Evolutionary conservation across 192 early-diverging fungal genomes (phyloP), one percentile per base, ranked within the genome.

Genomic region (Podila clonocystis): DNA sequence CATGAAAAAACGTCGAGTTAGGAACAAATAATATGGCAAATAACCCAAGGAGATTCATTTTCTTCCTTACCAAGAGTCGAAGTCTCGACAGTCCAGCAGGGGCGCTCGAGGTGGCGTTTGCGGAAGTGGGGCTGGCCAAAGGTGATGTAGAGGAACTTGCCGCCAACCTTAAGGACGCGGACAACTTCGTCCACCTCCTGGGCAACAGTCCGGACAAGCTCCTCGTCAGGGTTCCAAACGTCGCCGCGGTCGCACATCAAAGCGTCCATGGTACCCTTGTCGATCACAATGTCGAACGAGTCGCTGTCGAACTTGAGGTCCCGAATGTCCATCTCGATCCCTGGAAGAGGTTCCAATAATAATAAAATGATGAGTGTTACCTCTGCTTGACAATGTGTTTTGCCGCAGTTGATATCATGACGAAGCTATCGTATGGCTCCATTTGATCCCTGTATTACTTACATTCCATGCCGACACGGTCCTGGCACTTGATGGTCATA

Each of bases 61-160:
- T 52, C 24, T 26, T 33, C 13, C 30, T 26, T 63, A 71, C 69
- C 69, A 5, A 93, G 72, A 29, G 89, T 94, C 59, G 90, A 87
- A 22, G 90, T 85, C 55, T 89, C 77, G 19, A 97, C 75, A 7
- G 87, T 79, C 93, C 92, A 93, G 66, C 85, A 88, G 13, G 84
- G 82, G 59, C 93, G 85, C 70, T 89, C 84, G 61, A 96, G 83
- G 74, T 95, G 92, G 62, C 89, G 76, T 70, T 86, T 90, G 55
- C 94, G 88, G 73, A 97, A 97, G 73, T 96, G 96, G 63, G 96
- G 96, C 84, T 95, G 95, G 24, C 93, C 94, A 87, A 94, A 97
- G 1, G 96, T 96, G 59, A 96, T 94, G 73, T 96, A 96, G 22
- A 96, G 86, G 73, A 97, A 97, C 61, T 86, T 84, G 33, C 95